These are phyloP conservation scores for Candida loeiensis DNA, from an alignment of 805 yeast species.

Conservation along the genomic window DNA sequence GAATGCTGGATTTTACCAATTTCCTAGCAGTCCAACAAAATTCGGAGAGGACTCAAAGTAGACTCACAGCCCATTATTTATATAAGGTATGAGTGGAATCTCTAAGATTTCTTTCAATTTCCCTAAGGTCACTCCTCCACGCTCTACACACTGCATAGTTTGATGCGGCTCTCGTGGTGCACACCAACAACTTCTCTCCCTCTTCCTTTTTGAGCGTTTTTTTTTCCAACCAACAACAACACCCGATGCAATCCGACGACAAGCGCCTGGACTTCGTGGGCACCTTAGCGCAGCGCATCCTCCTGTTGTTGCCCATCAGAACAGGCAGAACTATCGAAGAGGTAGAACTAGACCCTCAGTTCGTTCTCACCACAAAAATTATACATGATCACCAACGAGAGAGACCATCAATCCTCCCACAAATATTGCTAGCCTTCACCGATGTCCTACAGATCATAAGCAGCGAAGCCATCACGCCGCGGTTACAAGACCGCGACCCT, in stretches of 20 bases:
- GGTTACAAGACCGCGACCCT: slow-evolving; percentile 28
- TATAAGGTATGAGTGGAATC: too few relatives aligned
- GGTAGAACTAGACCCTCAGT: slow-evolving; percentile 41
- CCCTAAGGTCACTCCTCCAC: too few relatives aligned
- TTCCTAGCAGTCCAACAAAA: too few relatives aligned
- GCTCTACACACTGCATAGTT: too few relatives aligned
- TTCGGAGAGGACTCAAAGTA: too few relatives aligned
- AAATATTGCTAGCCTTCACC: slow-evolving; percentile 22
- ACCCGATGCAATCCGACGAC: slow-evolving; percentile 2
- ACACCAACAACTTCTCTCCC: slow-evolving; percentile 1
- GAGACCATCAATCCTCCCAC: slow-evolving; percentile 16
- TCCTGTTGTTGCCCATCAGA: slow-evolving; percentile 34
- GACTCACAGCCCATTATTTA: too few relatives aligned
- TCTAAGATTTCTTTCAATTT: too few relatives aligned
- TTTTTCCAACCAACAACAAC: slow-evolving; percentile 1
- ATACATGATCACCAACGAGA: slow-evolving; percentile 18
- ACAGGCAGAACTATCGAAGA: slow-evolving; percentile 38
- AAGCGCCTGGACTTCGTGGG: slow-evolving; percentile 18
- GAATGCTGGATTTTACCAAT: too few relatives aligned
- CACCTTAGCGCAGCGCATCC: slow-evolving; percentile 27
- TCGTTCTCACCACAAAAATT: slow-evolving; percentile 28
- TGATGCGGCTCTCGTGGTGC: too few relatives aligned
- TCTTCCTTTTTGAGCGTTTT: neutral
- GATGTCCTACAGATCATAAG: slow-evolving; percentile 22
- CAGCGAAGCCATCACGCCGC: slow-evolving; percentile 19